Percentiles rank a stretch among this genome's conserved stretches.
Conservation (phyloP, 805 yeast species). For the Metschnikowia matae region DNA sequence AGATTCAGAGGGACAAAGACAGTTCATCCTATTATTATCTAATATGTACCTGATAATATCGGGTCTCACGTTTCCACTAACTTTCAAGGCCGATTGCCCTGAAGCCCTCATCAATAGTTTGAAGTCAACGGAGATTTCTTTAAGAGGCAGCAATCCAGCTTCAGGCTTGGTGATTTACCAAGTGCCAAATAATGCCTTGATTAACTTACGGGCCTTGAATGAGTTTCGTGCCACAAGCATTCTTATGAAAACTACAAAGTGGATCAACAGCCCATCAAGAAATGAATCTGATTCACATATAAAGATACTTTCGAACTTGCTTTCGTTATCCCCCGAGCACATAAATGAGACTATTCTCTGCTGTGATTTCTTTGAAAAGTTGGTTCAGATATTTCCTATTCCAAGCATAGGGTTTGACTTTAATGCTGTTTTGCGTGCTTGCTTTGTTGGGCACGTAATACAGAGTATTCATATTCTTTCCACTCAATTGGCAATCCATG, state of each 20-base stretch:
- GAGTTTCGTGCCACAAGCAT: slow-evolving; percentile 37
- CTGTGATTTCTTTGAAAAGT: slow-evolving; percentile 49
- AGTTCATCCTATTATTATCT: slow-evolving; percentile 26
- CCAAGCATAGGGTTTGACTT: slow-evolving; percentile 43
- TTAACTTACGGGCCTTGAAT: slow-evolving; percentile 50
- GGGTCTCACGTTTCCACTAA: slow-evolving; percentile 35
- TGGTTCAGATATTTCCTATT: slow-evolving; percentile 48
- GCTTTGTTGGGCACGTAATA: slow-evolving; percentile 50
- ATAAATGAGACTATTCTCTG: slow-evolving; percentile 35
- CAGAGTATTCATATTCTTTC: slow-evolving; percentile 36
- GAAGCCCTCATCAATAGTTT: slow-evolving; percentile 51
- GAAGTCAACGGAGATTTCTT: slow-evolving; percentile 59
- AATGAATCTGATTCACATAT: slow-evolving; percentile 29
- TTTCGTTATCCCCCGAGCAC: slow-evolving; percentile 28
- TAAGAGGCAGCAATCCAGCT: slow-evolving; percentile 46
- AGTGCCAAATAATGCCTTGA: slow-evolving; percentile 56
- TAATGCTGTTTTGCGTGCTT: slow-evolving; percentile 45
- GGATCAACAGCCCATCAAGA: slow-evolving; percentile 29
- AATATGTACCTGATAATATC: slow-evolving; percentile 36
- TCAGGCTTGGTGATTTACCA: slow-evolving; percentile 50
- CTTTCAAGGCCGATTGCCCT: slow-evolving; percentile 32
- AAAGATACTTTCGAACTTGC: slow-evolving; percentile 31
- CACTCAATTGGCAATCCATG: slow-evolving; percentile 25
- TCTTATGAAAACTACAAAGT: slow-evolving; percentile 30
- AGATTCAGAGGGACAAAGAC: slow-evolving; percentile 17